Conservation (phyloP, 2,329 filamentous ascomycete genomes). For the Arthrinium phaeospermum region DNA sequence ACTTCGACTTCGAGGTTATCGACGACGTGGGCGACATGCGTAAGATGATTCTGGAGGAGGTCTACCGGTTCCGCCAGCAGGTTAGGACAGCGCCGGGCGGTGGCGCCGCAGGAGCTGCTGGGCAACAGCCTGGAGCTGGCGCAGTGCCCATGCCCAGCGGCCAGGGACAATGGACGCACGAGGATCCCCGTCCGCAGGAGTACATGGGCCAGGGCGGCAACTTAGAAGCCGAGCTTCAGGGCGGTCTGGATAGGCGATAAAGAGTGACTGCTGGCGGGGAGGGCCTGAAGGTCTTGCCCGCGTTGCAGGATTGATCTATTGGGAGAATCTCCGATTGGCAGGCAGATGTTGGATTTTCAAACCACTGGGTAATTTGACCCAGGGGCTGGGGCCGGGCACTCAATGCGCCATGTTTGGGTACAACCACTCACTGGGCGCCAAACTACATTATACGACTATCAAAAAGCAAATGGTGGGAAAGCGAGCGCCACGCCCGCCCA, state of each 20-base stretch:
- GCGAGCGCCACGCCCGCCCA: not conserved
- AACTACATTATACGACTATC: conserved; percentile 1
- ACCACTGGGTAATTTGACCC: not conserved
- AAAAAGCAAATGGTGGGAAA: conserved; percentile 1
- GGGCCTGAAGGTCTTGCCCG: not conserved
- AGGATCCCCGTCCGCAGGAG: conserved; percentile 66
- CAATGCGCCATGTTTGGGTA: conserved; percentile 8
- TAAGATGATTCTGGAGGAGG: conserved; percentile 96
- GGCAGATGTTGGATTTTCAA: not conserved
- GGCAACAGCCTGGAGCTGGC: conserved; percentile 44
- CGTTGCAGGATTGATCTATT: not conserved
- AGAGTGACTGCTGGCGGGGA: not conserved
- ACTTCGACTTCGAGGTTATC: conserved; percentile 98
- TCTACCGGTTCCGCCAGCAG: conserved; percentile 77
- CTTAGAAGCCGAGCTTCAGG: conserved; percentile 65
- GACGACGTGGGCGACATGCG: conserved; percentile 96
- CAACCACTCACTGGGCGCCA: not conserved
- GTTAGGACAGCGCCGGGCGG: conserved; percentile 58
- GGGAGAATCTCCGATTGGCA: not conserved
- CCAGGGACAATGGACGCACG: conserved; percentile 59
- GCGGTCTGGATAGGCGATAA: conserved; percentile 57
- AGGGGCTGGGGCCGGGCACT: not conserved
- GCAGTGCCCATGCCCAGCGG: conserved; percentile 60
- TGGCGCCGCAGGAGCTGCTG: conserved; percentile 38
- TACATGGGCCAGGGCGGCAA: conserved; percentile 55